phyloP scores from a whole-genome alignment of 2,329 filamentous ascomycete genomes.

The Alternaria arborescens region DNA sequence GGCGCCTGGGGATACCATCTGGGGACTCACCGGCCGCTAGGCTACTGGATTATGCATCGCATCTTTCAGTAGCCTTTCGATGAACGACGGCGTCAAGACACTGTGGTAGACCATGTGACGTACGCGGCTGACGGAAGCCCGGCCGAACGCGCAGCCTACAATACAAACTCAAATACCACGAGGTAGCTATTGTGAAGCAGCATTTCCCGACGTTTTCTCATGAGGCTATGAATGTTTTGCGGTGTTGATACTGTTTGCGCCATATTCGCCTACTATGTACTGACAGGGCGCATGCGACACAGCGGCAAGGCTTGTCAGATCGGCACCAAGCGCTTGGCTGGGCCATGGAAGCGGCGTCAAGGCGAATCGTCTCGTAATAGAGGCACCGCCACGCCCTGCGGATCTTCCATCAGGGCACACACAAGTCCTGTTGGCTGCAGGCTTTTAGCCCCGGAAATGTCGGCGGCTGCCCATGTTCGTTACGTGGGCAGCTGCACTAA shows the following conservation, averaged over 20 bases:
- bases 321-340: constrained; percentile 12
- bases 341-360: neutral
- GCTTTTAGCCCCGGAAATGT: neutral
- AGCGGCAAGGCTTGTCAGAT: constrained; percentile 3
- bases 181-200: neutral
- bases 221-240: neutral
- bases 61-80: neutral
- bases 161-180: neutral
- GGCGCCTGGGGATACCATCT: constrained; percentile 1
- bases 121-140: constrained; percentile 3
- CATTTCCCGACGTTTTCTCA: neutral
- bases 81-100: neutral
- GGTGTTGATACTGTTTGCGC: neutral
- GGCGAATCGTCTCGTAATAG: constrained; percentile 11
- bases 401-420: constrained; percentile 1
- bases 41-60: neutral
- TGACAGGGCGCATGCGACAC: neutral
- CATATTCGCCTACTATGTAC: neutral
- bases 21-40: neutral
- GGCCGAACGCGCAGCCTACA: neutral
- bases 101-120: neutral
- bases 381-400: constrained; percentile 16
- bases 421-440: constrained; percentile 9
- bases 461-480: constrained; percentile 14
- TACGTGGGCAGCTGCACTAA: constrained; percentile 20